Evolutionary conservation across 352 stramenopile species (phyloP), one percentile per base, ranked within the genome.

Genomic region (Pythium graminicola): DNA sequence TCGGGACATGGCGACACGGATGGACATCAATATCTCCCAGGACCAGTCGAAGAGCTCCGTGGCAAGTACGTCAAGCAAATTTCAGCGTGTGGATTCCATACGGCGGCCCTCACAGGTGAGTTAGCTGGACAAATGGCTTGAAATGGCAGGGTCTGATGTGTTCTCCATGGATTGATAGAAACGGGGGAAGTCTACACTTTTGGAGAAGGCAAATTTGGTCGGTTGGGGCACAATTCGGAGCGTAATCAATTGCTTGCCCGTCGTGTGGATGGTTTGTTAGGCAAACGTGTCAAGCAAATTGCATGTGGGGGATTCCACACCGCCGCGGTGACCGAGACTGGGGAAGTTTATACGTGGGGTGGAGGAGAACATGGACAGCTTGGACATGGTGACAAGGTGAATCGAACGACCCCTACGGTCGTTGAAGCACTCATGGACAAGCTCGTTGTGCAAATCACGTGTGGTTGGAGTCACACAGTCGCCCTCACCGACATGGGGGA

Each of bases 311-410:
- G 84, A 0, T 95, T 95, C 58, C 84, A 95, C 57, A 95, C 84
- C 0, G 84, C 84, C 5, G 84, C 84, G 6, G 80, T 95, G 22
- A 92, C 84, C 2, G 81, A 94, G 53, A 86, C 79, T 1, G 83
- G 83, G 42, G 77, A 94, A 45, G 77, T 94, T 43, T 95, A 86
- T 64, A 93, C 84, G 26, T 95, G 84, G 84, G 84, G 84, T n/a
- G 84, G 84, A 23, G 82, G 85, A 1, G 89, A 97, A 54, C 93
- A 98, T 57, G 91, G 91, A 6, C 93, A 98, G 64, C 76, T 99
- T n/a, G 95, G 95, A 20, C 95, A 98, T 46, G 95, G 95, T 17
- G 93, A 98, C 68, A 97, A 97, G 62, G 86, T 98, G 41, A 98
- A 98, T 67, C 96, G 96, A 71, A 89, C 95, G 20, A 83, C 89